A percentile compares a stretch with the other conserved stretches of the same genome.
phyloP scores from a whole-genome alignment of 1,284 basidiomycete genomes.

The Microbotryum intermedium region DNA sequence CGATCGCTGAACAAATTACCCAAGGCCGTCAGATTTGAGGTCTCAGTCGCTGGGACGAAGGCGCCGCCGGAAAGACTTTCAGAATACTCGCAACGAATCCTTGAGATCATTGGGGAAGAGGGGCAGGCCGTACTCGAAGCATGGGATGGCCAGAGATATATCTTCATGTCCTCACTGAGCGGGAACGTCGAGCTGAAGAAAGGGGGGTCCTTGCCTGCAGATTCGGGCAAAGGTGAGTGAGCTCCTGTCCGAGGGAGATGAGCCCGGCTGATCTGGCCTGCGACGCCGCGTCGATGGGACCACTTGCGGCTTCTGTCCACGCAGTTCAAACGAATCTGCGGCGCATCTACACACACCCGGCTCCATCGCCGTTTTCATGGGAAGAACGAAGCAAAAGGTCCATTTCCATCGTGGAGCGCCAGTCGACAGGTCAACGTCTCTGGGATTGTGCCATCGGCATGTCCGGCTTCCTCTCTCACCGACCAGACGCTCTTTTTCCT shows the following conservation, averaged over 20 bases:
- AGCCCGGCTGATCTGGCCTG: too few species aligned
- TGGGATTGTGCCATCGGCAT: conserved; percentile 33
- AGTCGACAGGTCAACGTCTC: conserved; percentile 25
- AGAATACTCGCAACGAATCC: not conserved
- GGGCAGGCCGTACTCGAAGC: not conserved
- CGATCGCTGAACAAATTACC: not conserved
- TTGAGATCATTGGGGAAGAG: not conserved
- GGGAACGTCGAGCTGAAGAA: conserved; percentile 10
- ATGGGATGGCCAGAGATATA: conserved; percentile 15
- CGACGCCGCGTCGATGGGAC: not conserved
- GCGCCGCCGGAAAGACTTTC: not conserved
- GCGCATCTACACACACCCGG: not conserved
- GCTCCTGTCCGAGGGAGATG: too few species aligned
- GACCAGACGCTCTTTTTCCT: conserved; percentile 1
- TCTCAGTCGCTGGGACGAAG: not conserved
- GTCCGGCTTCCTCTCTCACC: conserved; percentile 14
- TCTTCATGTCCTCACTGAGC: conserved; percentile 12
- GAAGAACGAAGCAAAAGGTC: too few species aligned
- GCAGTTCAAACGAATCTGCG: conserved; percentile 21
- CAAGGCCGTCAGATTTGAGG: not conserved
- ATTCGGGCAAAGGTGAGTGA: conserved; percentile 10
- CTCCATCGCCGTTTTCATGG: not conserved
- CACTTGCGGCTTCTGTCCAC: not conserved
- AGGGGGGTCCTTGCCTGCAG: not conserved
- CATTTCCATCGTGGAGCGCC: conserved; percentile 18